Percentiles rank a stretch among this genome's conserved stretches.
Conservation (phyloP, 2,329 filamentous ascomycete genomes). For the Aspergillus melleus region DNA sequence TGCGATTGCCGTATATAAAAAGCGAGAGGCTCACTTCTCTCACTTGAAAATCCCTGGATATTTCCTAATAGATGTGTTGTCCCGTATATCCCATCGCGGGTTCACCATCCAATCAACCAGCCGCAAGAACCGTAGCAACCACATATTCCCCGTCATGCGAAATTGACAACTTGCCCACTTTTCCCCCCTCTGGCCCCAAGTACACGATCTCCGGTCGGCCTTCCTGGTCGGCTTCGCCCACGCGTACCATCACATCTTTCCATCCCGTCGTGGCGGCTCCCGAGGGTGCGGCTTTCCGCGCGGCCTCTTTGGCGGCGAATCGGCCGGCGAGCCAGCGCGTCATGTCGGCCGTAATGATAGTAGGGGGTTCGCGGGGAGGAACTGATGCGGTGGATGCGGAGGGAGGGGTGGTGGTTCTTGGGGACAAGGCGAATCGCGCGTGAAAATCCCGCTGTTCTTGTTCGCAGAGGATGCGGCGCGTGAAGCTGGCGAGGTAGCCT, state of each 20-base stretch:
- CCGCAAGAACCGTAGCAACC: conserved; percentile 45
- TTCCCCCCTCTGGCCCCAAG: conserved; percentile 24
- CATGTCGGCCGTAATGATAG: conserved; percentile 29
- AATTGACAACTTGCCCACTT: conserved; percentile 72
- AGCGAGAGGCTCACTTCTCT: not conserved
- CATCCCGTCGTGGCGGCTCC: conserved; percentile 59
- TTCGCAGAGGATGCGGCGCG: conserved; percentile 41
- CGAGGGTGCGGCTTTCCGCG: conserved; percentile 65
- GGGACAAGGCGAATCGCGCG: conserved; percentile 29
- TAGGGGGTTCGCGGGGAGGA: not conserved
- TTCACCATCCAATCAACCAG: conserved; percentile 22
- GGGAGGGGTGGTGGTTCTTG: not conserved
- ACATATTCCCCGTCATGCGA: conserved; percentile 87
- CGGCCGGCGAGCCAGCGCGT: conserved; percentile 50
- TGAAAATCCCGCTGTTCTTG: conserved; percentile 41
- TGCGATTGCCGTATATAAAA: not conserved
- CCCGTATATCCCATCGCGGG: too few species aligned
- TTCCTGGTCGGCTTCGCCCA: conserved; percentile 23
- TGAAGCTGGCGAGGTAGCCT: conserved; percentile 41
- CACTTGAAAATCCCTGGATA: not conserved
- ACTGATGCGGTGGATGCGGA: not conserved
- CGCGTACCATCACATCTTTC: conserved; percentile 57
- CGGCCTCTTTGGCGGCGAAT: conserved; percentile 74
- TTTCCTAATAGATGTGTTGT: not conserved
- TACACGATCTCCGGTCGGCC: conserved; percentile 42